Evolutionary conservation across 2,329 filamentous ascomycete species (phyloP).

Genomic region (Botryotinia calthae): DNA sequence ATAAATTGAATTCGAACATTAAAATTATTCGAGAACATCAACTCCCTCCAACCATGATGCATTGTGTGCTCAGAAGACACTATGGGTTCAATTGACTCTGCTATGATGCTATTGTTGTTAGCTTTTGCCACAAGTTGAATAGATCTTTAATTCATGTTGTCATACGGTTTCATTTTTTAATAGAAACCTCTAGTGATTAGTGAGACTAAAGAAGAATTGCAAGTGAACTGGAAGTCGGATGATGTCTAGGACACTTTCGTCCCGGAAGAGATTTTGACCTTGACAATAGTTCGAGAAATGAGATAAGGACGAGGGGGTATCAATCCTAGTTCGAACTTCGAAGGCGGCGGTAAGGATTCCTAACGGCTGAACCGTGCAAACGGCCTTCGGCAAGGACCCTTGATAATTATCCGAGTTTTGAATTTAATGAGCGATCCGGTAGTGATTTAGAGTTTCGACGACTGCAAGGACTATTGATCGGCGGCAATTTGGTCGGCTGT

Average conservation of each 20-base stretch:
- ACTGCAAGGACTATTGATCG: constrained; percentile 6
- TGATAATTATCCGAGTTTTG: constrained; percentile 16
- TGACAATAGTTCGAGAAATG: constrained; percentile 9
- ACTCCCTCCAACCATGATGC: neutral
- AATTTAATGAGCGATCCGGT: constrained; percentile 17
- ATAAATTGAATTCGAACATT: constrained; percentile 18
- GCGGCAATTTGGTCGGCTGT: constrained; percentile 1
- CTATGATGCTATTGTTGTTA: neutral
- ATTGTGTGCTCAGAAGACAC: neutral
- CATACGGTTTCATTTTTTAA: neutral
- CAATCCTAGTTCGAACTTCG: neutral
- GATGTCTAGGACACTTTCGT: neutral
- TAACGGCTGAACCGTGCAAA: constrained; percentile 19
- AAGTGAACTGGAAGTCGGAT: neutral
- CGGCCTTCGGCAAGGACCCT: constrained; percentile 19
- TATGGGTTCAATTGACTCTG: neutral
- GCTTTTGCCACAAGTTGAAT: neutral
- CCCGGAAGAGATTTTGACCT: neutral
- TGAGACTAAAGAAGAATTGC: neutral
- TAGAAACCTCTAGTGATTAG: neutral
- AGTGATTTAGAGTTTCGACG: constrained; percentile 14
- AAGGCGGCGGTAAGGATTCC: constrained; percentile 12
- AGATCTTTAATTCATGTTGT: neutral
- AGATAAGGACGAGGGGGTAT: neutral
- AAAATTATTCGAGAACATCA: constrained; percentile 17